Percentiles rank a stretch among this genome's conserved stretches.
phyloP scores from a whole-genome alignment of 371 early-diverging fungal genomes.

The Mortierella sp. region DNA sequence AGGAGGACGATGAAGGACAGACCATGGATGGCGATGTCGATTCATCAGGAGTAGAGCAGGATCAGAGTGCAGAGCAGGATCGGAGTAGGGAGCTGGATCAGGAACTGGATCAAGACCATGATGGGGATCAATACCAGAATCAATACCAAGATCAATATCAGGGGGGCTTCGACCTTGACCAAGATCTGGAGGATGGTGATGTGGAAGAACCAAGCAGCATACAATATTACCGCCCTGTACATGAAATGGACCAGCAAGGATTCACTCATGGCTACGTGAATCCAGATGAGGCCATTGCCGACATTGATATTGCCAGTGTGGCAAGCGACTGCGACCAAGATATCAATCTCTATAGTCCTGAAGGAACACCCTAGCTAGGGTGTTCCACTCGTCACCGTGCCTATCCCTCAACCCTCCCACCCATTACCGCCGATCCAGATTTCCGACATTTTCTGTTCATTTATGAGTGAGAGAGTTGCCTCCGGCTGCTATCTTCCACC shows the following conservation, averaged over 20 bases:
- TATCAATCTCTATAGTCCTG: too few species aligned
- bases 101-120: neutral
- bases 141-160: constrained; percentile 7
- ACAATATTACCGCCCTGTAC: neutral
- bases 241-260: too few species aligned
- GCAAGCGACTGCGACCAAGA: too few species aligned
- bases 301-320: too few species aligned
- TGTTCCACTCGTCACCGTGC: too few species aligned
- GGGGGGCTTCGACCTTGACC: constrained; percentile 11
- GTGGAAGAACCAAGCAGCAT: constrained; percentile 12
- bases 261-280: too few species aligned
- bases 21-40: neutral
- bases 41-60: neutral
- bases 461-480: too few species aligned
- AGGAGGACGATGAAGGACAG: constrained; percentile 14
- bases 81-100: neutral
- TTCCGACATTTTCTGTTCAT: too few species aligned
- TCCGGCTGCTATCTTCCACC: neutral
- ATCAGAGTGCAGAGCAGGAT: neutral
- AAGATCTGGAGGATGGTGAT: constrained; percentile 30
- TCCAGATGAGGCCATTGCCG: too few species aligned
- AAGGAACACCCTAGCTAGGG: too few species aligned
- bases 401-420: too few species aligned
- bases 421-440: too few species aligned
- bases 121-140: neutral